phyloP scores from a whole-genome alignment of 2,329 filamentous ascomycete species.

The Cadophora malorum region DNA sequence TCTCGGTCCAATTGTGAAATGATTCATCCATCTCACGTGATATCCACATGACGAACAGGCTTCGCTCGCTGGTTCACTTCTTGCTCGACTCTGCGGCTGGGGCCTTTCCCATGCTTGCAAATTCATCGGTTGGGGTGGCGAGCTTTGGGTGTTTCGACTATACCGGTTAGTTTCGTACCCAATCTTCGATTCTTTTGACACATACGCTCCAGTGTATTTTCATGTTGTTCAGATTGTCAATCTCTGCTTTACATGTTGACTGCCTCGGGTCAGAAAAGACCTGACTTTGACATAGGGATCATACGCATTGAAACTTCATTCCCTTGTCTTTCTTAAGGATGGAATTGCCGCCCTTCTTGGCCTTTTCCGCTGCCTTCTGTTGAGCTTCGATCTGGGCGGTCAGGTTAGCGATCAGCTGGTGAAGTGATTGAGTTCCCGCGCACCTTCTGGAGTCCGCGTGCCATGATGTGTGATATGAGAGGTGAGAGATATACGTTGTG shows the following conservation, averaged over 20 bases:
- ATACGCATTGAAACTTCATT: conserved; percentile 21
- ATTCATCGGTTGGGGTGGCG: conserved; percentile 8
- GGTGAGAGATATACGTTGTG: background rate
- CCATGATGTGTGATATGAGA: background rate
- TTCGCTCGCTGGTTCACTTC: conserved; percentile 16
- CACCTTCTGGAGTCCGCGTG: conserved; percentile 17
- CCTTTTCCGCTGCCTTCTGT: conserved; percentile 14
- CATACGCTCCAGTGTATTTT: conserved; percentile 22
- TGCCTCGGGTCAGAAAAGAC: background rate
- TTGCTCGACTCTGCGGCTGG: conserved; percentile 5
- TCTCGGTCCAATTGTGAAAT: background rate
- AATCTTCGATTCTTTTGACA: background rate
- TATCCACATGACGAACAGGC: background rate
- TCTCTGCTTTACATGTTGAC: conserved; percentile 21
- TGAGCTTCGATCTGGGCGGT: conserved; percentile 20
- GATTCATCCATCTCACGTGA: background rate
- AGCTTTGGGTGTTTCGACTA: conserved; percentile 23
- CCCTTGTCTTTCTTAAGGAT: conserved; percentile 24
- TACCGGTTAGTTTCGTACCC: background rate
- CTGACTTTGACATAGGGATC: background rate
- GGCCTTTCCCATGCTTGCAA: conserved; percentile 15
- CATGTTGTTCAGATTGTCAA: conserved; percentile 21
- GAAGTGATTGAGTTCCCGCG: background rate
- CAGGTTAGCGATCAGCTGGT: background rate
- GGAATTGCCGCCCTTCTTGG: conserved; percentile 22